Conservation (phyloP, 257 asterid species). For the Solanum acaule region DNA sequence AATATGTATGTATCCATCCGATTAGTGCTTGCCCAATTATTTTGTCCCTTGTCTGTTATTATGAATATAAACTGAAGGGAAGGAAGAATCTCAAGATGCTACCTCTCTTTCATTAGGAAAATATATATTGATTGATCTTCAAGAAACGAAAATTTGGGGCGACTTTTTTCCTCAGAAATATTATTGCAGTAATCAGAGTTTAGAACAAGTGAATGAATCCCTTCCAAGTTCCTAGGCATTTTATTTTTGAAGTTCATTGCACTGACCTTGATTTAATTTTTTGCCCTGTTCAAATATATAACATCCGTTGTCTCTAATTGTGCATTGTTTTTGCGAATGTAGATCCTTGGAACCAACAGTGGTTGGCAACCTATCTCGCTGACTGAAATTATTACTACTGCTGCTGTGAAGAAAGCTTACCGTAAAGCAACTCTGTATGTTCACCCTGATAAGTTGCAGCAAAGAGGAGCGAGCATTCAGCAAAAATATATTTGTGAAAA, state of each 20-base stretch:
- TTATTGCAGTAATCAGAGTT: neutral
- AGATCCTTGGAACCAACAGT: conserved; percentile 85
- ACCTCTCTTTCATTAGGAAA: neutral
- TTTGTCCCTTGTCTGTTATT: neutral
- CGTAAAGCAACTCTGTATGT: conserved; percentile 89
- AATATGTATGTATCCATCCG: conserved; percentile 50
- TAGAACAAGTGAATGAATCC: neutral
- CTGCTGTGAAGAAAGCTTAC: conserved; percentile 89
- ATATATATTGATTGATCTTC: neutral
- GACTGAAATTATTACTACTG: conserved; percentile 72
- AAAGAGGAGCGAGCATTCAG: conserved; percentile 85
- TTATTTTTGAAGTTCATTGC: neutral
- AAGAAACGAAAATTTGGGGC: neutral
- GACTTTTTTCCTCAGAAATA: neutral
- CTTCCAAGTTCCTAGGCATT: neutral
- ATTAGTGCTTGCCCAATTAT: neutral
- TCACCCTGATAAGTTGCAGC: conserved; percentile 98
- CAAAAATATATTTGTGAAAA: conserved; percentile 92
- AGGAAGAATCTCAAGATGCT: neutral
- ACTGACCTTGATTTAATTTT: neutral
- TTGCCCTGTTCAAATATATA: neutral
- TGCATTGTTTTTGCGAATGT: conserved; percentile 1
- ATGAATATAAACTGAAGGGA: neutral
- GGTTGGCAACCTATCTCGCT: conserved; percentile 88
- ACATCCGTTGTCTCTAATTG: neutral